phyloP scores from a whole-genome alignment of 2,329 filamentous ascomycete species.

The Cercospora beticola region DNA sequence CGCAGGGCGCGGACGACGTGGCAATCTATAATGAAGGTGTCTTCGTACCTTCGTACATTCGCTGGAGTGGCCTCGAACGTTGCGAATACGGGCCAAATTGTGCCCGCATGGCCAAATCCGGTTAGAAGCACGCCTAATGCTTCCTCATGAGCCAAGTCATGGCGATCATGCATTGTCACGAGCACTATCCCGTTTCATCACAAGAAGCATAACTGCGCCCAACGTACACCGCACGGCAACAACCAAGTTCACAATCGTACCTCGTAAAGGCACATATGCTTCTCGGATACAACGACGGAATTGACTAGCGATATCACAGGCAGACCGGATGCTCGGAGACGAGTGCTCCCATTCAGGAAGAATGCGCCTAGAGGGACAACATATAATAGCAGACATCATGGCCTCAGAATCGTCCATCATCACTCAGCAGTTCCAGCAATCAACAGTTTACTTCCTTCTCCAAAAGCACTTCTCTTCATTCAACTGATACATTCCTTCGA shows the following conservation, averaged over 20 bases:
- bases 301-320: not conserved
- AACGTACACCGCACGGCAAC: not conserved
- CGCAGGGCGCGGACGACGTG: not conserved
- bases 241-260: not conserved
- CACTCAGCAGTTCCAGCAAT: not conserved
- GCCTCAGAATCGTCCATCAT: not conserved
- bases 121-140: not conserved
- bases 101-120: not conserved
- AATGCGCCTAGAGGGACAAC: not conserved
- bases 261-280: not conserved
- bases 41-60: not conserved
- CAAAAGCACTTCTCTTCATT: not conserved
- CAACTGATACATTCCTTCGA: not conserved
- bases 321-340: not conserved
- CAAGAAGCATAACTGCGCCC: not conserved
- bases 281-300: not conserved
- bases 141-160: not conserved
- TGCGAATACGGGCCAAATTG: not conserved
- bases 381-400: not conserved
- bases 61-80: not conserved
- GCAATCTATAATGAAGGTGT: not conserved
- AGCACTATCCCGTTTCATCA: not conserved
- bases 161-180: not conserved
- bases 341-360: not conserved
- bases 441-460: not conserved